Base-by-base conservation (phyloP, 257 asterid genomes). In the Scutellaria baicalensis region DNA sequence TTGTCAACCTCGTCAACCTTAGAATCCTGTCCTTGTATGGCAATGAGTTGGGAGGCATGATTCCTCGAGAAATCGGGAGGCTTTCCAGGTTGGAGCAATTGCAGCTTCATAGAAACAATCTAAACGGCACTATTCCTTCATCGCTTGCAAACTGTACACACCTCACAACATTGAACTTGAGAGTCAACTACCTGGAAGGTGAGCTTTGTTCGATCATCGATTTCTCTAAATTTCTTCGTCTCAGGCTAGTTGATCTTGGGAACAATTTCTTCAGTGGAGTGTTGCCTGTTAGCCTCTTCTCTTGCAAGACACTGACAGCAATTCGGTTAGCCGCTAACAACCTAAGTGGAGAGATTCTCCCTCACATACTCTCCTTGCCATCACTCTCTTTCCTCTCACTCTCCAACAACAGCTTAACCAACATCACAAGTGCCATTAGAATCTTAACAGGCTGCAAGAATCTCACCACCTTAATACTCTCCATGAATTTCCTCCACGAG, bases 101-200 rank as follows among this genome's bases (percentile, higher is more conserved):
- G 66, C 88, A 68, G 81, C 92, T 93, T 54, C 96, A 93, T 52
- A 82, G 88, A 57, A 93, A 93, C 86, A 56, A 52, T 13, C 77
- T 93, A 27, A 67, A 11, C 43, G 97, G 97, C 60, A 79, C 81
- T 14, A 76, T 93, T 47, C 97, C 98, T 0, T 60, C 84, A n/a
- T 88, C 98, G 1, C 84, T 93, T 61, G 72, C 82, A 55, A 84
- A 84, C 65, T 93, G 98, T 56, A 85, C 93, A 23, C 71, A 75
- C 20, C 93, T 93, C 48, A 81, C 75, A 52, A 68, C 73, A 9
- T 83, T 93, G 77, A 83, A 78, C 71, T 72, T 93, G 14, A 73
- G 98, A 77, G 91, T 86, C 83, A 93, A 93, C 83, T 47, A 35
- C 36, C 84, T 93, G 3, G 67, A 43, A 69, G 98, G 98, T 51